Evolutionary conservation across 2,329 filamentous ascomycete genomes (phyloP), one percentile per base, ranked within the genome.

Genomic region (Aspergillus bombycis): DNA sequence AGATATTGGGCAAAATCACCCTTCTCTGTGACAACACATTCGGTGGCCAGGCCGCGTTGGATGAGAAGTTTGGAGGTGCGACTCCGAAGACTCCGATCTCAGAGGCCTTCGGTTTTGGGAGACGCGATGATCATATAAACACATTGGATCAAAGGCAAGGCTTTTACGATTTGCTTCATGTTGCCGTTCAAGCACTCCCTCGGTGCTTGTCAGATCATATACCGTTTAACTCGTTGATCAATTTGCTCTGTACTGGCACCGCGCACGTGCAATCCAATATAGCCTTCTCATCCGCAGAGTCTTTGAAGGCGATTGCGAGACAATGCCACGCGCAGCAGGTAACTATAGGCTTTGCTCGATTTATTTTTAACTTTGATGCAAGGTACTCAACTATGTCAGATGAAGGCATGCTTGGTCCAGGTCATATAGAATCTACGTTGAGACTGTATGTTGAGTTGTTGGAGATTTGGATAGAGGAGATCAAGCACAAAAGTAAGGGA

Each of bases 311-410:
- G 0, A 99, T 99, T 71, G 95, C 96, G 12, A 87, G 92, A 36
- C 95, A 99, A 73, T 92, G 91, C 9, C 91, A 97, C 78, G 94
- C 95, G 0, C 93, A 99, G 70, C 92, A 95, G 76, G 95, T 99
- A 3, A 97, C 94, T 0, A 97, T 96, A 78, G 94, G 95, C 0
- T 99, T 99, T 78, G 92, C 95, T 43, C 86, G 94, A 30, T 99
- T 98, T 78, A 99, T 99, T 59, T 99, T 99, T 81, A 97, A 95
- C 70, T 99, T 98, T 75, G 96, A 99, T 76, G 94, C 96, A 69
- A 89, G 94, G 28, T 99, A 99, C 77, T 93, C 94, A 1, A 98
- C 95, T 36, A 97, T 98, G 89, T 97, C 94, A 11, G 95, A 99
- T 73, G 95, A 96, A 36, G 95, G 95, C 2, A 95, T 99, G 89